Percentiles rank a stretch among this genome's conserved stretches.
Evolutionary conservation across 1,284 basidiomycete genomes (phyloP).

Genomic region (Schizophyllum commune): DNA sequence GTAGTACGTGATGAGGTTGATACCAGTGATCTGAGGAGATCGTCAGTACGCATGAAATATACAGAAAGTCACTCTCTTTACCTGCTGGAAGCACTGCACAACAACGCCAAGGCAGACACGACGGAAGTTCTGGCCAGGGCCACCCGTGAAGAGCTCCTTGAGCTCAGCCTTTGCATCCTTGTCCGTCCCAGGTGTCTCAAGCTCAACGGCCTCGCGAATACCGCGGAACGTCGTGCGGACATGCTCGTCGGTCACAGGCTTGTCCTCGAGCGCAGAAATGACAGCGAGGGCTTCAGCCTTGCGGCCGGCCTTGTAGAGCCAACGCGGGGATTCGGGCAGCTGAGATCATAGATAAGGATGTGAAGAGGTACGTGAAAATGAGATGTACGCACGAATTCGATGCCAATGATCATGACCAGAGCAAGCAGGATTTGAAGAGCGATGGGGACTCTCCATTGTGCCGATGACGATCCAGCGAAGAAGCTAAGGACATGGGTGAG

Average conservation of each 20-base stretch:
- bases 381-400: slow-evolving; percentile 39
- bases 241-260: slow-evolving; percentile 39
- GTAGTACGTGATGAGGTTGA: slow-evolving; percentile 51
- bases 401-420: slow-evolving; percentile 48
- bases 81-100: slow-evolving; percentile 65
- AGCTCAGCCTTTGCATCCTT: slow-evolving; percentile 17
- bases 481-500: slow-evolving; percentile 26
- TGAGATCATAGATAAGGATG: slow-evolving; percentile 12
- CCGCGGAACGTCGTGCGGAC: slow-evolving; percentile 49
- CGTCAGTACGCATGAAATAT: slow-evolving; percentile 5
- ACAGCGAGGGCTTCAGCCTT: slow-evolving; percentile 57
- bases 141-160: slow-evolving; percentile 49
- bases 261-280: slow-evolving; percentile 55
- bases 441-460: slow-evolving; percentile 67
- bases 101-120: slow-evolving; percentile 50
- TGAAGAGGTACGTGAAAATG: background rate
- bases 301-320: slow-evolving; percentile 57
- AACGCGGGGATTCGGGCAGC: slow-evolving; percentile 69
- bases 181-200: slow-evolving; percentile 23
- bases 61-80: slow-evolving; percentile 24
- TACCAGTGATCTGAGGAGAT: slow-evolving; percentile 19
- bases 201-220: slow-evolving; percentile 43
- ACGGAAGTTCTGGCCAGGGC: slow-evolving; percentile 58
- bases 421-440: slow-evolving; percentile 61
- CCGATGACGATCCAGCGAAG: slow-evolving; percentile 42